Evolutionary conservation across 176 grass and related monocot species (phyloP).

Genomic region (Raddia distichophylla): DNA sequence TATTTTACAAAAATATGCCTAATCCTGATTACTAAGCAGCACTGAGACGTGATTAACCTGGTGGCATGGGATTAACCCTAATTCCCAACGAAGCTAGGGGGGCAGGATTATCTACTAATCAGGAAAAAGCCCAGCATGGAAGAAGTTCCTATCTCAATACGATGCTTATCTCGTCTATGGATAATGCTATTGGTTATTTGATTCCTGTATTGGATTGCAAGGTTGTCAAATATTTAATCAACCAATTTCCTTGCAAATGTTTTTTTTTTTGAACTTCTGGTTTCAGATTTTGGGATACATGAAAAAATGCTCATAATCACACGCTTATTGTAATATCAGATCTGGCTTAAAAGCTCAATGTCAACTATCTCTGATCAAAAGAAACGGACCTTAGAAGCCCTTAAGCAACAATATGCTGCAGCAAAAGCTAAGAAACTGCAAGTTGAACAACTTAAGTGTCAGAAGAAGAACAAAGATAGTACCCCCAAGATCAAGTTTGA

Average conservation of each 20-base stretch:
- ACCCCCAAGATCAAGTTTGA: conserved; percentile 31
- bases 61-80: too few species aligned
- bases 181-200: background rate
- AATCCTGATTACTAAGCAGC: too few species aligned
- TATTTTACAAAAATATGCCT: too few species aligned
- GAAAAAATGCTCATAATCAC: background rate
- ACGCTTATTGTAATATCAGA: conserved; percentile 9
- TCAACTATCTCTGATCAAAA: conserved; percentile 55
- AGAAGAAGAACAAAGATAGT: conserved; percentile 32
- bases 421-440: conserved; percentile 61
- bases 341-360: conserved; percentile 10
- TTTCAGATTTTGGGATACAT: background rate
- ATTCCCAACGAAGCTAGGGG: too few species aligned
- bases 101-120: too few species aligned
- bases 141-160: background rate
- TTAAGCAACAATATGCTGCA: conserved; percentile 49
- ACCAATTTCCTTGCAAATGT: background rate
- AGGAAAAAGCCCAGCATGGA: background rate
- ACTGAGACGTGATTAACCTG: too few species aligned
- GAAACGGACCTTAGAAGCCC: conserved; percentile 57
- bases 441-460: conserved; percentile 35
- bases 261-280: background rate
- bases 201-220: background rate
- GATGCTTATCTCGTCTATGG: background rate
- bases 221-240: background rate